These are phyloP conservation scores for Ogataea hybrid DNA, from an alignment of 1,139 yeast genomes.

Conservation along the genomic window DNA sequence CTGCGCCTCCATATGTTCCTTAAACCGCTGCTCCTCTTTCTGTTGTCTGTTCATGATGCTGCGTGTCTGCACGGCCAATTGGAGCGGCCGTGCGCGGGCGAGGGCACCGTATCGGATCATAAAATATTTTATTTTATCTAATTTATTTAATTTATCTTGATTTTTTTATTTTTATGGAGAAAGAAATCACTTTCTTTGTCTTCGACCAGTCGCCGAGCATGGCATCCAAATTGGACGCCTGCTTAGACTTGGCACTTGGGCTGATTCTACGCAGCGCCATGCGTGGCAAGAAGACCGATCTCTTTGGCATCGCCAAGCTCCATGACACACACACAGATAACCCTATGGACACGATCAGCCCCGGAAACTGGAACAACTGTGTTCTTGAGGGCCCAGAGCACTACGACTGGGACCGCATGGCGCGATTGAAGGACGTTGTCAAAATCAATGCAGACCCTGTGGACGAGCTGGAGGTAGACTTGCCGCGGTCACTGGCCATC, in stretches of 20 bases:
- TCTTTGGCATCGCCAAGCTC: conserved; percentile 45
- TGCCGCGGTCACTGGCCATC: conserved; percentile 27
- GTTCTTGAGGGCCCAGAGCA: conserved; percentile 15
- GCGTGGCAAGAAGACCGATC: conserved; percentile 56
- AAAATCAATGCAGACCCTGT: conserved; percentile 16
- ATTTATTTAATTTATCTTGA: not conserved
- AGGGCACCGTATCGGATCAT: not conserved
- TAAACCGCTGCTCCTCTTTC: conserved; percentile 17
- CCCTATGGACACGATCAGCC: conserved; percentile 20
- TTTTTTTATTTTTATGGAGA: conserved; percentile 32
- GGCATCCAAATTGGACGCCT: conserved; percentile 41
- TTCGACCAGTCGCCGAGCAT: conserved; percentile 50
- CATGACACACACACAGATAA: conserved; percentile 32
- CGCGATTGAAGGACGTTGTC: conserved; percentile 11
- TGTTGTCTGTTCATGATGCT: conserved; percentile 11
- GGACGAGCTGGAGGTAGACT: conserved; percentile 24
- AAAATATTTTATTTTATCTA: not conserved
- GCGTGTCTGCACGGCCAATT: not conserved
- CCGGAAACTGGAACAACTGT: conserved; percentile 24
- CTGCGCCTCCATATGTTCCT: conserved; percentile 11
- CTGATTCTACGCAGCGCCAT: conserved; percentile 41
- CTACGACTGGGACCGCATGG: conserved; percentile 17
- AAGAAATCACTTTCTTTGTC: conserved; percentile 37
- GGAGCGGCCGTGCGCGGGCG: not conserved
- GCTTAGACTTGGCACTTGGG: conserved; percentile 43